phyloP scores from a whole-genome alignment of 2,329 filamentous ascomycete species.

The Ophiostoma novo-ulmi region DNA sequence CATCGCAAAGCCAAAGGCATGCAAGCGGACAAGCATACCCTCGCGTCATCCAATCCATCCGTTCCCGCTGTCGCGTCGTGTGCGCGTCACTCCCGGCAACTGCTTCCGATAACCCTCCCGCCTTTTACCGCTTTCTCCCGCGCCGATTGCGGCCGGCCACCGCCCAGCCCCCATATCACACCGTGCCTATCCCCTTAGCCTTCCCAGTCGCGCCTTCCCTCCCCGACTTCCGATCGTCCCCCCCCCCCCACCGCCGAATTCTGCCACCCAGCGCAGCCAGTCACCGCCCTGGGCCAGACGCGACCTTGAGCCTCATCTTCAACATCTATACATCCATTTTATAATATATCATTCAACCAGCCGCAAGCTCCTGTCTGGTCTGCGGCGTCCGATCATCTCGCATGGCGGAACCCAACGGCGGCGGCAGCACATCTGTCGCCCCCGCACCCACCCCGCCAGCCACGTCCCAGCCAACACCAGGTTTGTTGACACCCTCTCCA shows the following conservation, averaged over 20 bases:
- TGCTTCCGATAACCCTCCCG: not conserved
- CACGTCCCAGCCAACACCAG: not conserved
- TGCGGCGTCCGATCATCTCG: constrained; percentile 1
- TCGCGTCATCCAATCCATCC: constrained; percentile 17
- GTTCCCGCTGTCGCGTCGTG: not conserved
- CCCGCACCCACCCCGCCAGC: constrained; percentile 16
- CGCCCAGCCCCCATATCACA: not conserved
- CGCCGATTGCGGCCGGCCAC: not conserved
- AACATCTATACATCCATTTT: not conserved
- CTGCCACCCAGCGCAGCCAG: constrained; percentile 6
- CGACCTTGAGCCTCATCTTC: not conserved
- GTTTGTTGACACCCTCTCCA: not conserved
- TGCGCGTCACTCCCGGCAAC: not conserved
- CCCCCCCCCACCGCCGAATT: constrained; percentile 12
- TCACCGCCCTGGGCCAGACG: constrained; percentile 6
- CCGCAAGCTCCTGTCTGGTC: not conserved
- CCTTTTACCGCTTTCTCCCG: not conserved
- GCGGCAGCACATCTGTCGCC: constrained; percentile 20
- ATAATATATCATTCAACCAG: not conserved
- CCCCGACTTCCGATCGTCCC: constrained; percentile 9
- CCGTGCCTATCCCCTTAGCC: constrained; percentile 2
- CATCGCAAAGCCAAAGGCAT: constrained; percentile 3
- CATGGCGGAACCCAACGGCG: constrained; percentile 23
- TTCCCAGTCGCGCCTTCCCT: constrained; percentile 10
- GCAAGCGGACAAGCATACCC: not conserved